phyloP scores from a whole-genome alignment of 2,329 filamentous ascomycete genomes.

The Colletotrichum orchidophilum region DNA sequence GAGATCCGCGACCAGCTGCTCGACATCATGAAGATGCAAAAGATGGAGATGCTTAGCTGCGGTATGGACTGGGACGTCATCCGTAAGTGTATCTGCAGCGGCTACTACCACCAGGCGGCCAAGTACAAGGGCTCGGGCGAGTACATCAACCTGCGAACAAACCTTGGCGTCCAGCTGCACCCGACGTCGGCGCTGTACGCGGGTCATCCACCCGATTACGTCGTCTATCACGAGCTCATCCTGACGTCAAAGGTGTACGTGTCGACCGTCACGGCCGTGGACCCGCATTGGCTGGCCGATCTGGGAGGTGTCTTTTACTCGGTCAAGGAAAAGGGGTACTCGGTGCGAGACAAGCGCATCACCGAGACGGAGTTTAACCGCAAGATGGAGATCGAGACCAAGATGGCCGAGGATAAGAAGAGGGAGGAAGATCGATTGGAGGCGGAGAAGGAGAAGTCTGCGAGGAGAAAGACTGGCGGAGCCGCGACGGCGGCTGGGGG shows the following conservation, averaged over 20 bases:
- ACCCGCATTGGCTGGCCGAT: constrained; percentile 97
- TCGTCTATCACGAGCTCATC: constrained; percentile 97
- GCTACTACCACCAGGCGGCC: constrained; percentile 97
- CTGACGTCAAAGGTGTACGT: constrained; percentile 98
- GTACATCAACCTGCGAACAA: constrained; percentile 95
- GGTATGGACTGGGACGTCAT: constrained; percentile 98
- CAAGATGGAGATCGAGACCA: constrained; percentile 90
- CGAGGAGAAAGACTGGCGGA: constrained; percentile 50
- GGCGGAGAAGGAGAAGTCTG: constrained; percentile 57
- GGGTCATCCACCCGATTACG: constrained; percentile 94
- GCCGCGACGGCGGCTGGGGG: constrained; percentile 38
- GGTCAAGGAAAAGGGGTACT: constrained; percentile 97
- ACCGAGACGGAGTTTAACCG: constrained; percentile 92
- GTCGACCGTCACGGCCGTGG: constrained; percentile 94
- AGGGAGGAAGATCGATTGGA: constrained; percentile 66
- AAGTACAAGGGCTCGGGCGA: constrained; percentile 96
- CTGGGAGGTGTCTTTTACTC: constrained; percentile 97
- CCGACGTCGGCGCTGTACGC: constrained; percentile 95
- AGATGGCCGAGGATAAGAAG: constrained; percentile 89
- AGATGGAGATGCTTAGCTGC: constrained; percentile 87
- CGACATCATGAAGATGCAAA: constrained; percentile 94
- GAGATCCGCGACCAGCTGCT: constrained; percentile 93
- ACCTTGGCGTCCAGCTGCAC: constrained; percentile 92
- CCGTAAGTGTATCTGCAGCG: constrained; percentile 94
- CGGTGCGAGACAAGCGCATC: constrained; percentile 82